These are phyloP conservation scores for Prunus fruticosa DNA, from an alignment of 306 rosid species.

Conservation along the genomic window DNA sequence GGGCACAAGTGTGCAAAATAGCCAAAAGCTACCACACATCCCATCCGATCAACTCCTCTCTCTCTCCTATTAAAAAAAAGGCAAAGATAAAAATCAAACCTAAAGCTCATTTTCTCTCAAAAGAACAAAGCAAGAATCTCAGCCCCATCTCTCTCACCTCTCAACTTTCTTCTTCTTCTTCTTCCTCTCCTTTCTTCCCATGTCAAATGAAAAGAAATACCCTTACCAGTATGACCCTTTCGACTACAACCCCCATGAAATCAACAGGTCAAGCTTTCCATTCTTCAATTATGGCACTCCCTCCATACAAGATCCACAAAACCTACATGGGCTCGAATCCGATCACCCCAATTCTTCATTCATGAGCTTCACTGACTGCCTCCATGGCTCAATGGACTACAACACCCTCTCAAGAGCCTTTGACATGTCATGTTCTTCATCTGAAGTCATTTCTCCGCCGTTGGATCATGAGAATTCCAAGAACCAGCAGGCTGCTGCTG, in stretches of 20 bases:
- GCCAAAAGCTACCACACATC: constrained; percentile 27
- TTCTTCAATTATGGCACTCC: constrained; percentile 30
- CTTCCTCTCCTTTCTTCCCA: constrained; percentile 19
- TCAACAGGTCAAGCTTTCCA: constrained; percentile 39
- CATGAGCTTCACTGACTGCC: constrained; percentile 65
- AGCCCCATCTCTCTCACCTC: constrained; percentile 7
- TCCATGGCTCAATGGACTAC: constrained; percentile 74
- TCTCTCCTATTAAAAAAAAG: neutral
- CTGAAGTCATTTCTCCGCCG: constrained; percentile 50
- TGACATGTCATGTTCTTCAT: constrained; percentile 76
- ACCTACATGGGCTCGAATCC: constrained; percentile 35
- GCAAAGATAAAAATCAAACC: constrained; percentile 10
- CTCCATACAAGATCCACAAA: constrained; percentile 24
- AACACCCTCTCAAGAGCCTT: constrained; percentile 73
- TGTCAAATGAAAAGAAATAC: constrained; percentile 48
- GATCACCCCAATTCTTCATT: constrained; percentile 24
- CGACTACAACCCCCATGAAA: constrained; percentile 47
- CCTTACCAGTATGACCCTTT: constrained; percentile 48
- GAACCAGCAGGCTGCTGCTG: constrained; percentile 14
- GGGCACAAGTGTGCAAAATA: constrained; percentile 15
- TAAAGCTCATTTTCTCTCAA: constrained; percentile 33
- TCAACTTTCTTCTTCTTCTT: neutral
- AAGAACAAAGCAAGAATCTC: constrained; percentile 9
- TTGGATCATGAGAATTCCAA: constrained; percentile 29
- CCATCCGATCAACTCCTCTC: constrained; percentile 8